Evolutionary conservation across 1,284 basidiomycete species (phyloP), one percentile per base, ranked within the genome.

Genomic region (Lentinula novae-zelandiae): DNA sequence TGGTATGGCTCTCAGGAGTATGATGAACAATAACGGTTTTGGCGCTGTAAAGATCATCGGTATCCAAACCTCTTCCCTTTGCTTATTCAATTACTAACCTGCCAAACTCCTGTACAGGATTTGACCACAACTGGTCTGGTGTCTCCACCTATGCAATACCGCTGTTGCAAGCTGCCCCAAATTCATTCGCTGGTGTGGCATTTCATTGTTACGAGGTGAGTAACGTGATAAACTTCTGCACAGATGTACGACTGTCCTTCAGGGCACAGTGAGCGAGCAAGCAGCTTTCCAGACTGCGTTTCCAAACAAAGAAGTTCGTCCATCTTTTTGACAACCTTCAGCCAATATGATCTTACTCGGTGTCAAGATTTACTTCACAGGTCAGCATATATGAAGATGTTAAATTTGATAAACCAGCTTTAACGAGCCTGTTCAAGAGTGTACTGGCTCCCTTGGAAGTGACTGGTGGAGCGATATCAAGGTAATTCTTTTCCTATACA

Each of bases 381-480:
- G 73, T 74, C 51, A 51, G 62, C 58, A 42, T 34, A 61, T 46
- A 51, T 15, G 15, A 39, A 20, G 27, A 27, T 27, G 3, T 27
- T 34, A 12, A 15, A 5, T 13, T 22, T 54, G 20, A 12, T 13
- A 22, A 5, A 10, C 10, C 4, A 42, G 36, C 3, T 22, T 8
- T 56, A 31, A 56, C 20, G n/a, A 8, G 27, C 17, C n/a, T 46
- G n/a, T 9, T 57, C 17, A 46, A 40, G 79, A 81, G 68, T 82
- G 79, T 63, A 63, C 74, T 5, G 82, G 82, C 5, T 79, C 77
- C 0, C 70, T 78, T 58, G 81, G 81, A 6, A 82, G 81, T n/a
- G 87, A 91, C 69, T 91, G 88, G 88, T 92, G 89, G 88, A 76
- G 73, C 60, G 87, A 90, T 65, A 85, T 90, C 71, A 90, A 90